phyloP scores from a whole-genome alignment of 1,284 basidiomycete species.

The Paramarasmius palmivorus region DNA sequence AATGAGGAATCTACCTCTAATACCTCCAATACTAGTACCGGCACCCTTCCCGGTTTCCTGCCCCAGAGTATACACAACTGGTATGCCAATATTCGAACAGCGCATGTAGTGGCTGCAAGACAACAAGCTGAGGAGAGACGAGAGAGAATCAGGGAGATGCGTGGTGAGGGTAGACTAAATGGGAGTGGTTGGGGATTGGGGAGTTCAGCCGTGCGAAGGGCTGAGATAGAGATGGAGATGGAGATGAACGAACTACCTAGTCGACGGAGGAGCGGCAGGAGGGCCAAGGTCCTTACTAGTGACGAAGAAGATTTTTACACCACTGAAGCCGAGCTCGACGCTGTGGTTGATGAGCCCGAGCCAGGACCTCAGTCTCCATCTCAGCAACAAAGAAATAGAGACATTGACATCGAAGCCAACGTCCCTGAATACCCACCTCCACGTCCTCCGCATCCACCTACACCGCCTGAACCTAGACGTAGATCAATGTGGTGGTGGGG shows the following conservation, averaged over 20 bases:
- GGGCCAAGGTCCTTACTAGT: too few relatives aligned
- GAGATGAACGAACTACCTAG: neutral
- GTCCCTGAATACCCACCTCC: constrained; percentile 16
- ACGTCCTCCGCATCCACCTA: neutral
- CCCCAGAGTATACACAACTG: constrained; percentile 46
- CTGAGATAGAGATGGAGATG: constrained; percentile 12
- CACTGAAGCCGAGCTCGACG: too few relatives aligned
- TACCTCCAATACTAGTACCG: constrained; percentile 20
- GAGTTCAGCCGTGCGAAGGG: constrained; percentile 43
- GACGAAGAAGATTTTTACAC: too few relatives aligned
- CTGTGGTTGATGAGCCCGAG: neutral
- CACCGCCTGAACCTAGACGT: constrained; percentile 22
- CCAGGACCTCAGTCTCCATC: neutral
- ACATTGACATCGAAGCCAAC: neutral
- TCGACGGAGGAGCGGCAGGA: too few relatives aligned
- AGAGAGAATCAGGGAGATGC: constrained; percentile 60
- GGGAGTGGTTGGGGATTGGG: constrained; percentile 71
- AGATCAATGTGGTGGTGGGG: constrained; percentile 77
- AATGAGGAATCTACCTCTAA: constrained; percentile 17
- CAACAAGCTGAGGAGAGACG: constrained; percentile 65
- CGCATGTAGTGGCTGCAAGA: constrained; percentile 66
- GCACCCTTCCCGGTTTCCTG: constrained; percentile 33
- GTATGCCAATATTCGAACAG: constrained; percentile 59
- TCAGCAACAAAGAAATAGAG: neutral
- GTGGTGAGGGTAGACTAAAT: constrained; percentile 35